Evolutionary conservation across 306 rosid genomes (phyloP).

Genomic region (Hippophae tibetana): DNA sequence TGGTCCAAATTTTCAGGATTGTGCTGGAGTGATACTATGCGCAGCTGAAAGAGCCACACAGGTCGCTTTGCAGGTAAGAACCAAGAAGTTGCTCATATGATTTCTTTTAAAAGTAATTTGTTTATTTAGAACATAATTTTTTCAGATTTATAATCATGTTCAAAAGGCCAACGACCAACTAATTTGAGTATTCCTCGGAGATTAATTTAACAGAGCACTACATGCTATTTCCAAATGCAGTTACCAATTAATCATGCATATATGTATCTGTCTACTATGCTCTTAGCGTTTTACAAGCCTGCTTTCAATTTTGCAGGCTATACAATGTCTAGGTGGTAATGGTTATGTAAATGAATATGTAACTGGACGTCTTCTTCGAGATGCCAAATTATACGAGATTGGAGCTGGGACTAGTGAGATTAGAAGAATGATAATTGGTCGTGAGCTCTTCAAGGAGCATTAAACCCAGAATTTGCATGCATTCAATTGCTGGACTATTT

Average conservation of each 20-base stretch:
- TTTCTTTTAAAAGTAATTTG: not conserved
- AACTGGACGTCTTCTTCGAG: slow-evolving; percentile 81
- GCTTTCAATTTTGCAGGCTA: slow-evolving; percentile 46
- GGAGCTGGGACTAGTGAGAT: slow-evolving; percentile 93
- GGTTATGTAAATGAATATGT: slow-evolving; percentile 89
- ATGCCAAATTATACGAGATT: slow-evolving; percentile 78
- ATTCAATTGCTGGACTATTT: no score
- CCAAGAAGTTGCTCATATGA: slow-evolving; percentile 5
- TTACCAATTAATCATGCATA: no score
- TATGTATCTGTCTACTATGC: no score
- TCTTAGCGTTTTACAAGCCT: not conserved
- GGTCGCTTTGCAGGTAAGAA: slow-evolving; percentile 74
- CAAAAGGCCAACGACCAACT: no score
- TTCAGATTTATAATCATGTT: no score
- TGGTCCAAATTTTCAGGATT: slow-evolving; percentile 58
- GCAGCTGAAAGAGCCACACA: slow-evolving; percentile 96
- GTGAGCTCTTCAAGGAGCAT: slow-evolving; percentile 72
- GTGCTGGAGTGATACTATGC: slow-evolving; percentile 84
- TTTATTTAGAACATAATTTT: not conserved
- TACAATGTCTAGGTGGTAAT: slow-evolving; percentile 89
- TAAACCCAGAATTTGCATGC: slow-evolving; percentile 9
- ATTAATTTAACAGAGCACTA: no score
- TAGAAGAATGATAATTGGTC: slow-evolving; percentile 88
- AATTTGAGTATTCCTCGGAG: no score
- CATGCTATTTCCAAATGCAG: no score